A percentile compares a stretch with the other conserved stretches of the same genome.
These are phyloP conservation scores for Ligustrum vulgare DNA, from an alignment of 257 asterid species.

Conservation along the genomic window DNA sequence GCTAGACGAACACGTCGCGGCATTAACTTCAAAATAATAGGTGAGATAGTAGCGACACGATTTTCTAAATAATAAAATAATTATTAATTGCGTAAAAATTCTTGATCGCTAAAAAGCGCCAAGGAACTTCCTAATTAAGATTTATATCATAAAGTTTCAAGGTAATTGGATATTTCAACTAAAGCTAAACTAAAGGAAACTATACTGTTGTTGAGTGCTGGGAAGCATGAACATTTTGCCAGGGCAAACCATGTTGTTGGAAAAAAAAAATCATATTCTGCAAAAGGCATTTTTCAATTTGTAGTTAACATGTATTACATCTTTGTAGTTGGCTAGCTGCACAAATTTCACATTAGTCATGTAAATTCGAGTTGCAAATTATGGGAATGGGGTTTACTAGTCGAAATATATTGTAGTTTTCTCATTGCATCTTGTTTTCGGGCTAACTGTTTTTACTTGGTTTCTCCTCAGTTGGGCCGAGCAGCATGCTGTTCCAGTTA, in stretches of 20 bases:
- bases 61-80: too few relatives aligned
- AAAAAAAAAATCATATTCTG: neutral
- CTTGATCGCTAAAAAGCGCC: too few relatives aligned
- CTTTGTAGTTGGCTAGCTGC: neutral
- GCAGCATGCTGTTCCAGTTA: slow-evolving; percentile 93
- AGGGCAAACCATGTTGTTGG: too few relatives aligned
- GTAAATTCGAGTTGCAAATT: neutral
- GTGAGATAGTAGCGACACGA: too few relatives aligned
- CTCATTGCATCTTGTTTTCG: neutral
- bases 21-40: too few relatives aligned
- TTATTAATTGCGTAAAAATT: too few relatives aligned
- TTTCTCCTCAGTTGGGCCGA: slow-evolving; percentile 74
- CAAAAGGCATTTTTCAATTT: neutral
- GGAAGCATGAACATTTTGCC: neutral
- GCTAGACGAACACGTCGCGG: too few relatives aligned
- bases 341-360: neutral
- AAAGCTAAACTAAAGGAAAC: neutral
- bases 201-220: neutral
- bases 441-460: slow-evolving; percentile 14
- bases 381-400: neutral
- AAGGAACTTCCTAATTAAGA: neutral
- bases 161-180: neutral
- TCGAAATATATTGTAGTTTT: neutral
- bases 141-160: neutral
- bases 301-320: neutral